Evolutionary conservation across 1,284 basidiomycete species (phyloP), one percentile per base, ranked within the genome.

Genomic region (Coriolopsis trogii): DNA sequence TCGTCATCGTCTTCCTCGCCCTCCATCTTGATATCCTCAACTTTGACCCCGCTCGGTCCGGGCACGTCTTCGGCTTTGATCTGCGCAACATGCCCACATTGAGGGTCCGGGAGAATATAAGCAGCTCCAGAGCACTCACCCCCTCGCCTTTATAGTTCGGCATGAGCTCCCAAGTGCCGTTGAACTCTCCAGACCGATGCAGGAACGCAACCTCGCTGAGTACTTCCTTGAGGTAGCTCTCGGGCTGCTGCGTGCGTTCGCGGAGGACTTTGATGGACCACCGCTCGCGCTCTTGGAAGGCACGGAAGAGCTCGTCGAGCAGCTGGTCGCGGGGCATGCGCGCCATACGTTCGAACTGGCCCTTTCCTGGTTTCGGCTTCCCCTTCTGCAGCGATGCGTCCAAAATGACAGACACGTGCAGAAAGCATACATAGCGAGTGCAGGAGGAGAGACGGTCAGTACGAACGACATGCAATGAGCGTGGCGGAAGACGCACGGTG

Each of bases 251-350:
- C 0, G 91, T 91, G 48, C 84, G 85, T 56, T 89, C 84, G 40
- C 92, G 82, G 45, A 98, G 73, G 15, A 84, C 77, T 58, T 89
- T 88, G 67, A 97, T 85, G 53, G 84, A 78, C 94, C 94, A 98
- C 58, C 87, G 87, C 30, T 89, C 83, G 53, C 84, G 82, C 48
- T 91, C 83, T 51, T 84, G 81, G 75, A 96, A 98, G 7, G 88
- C 75, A 2, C 72, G 66, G 69, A 98, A 96, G 25, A 98, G 80
- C 56, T 89, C 72, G 69, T 98, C 93, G 65, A 94, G 78, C 8
- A 98, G 81, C 65, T 96, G 91, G 73, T 93, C 90, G 53, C 87
- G 82, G 20, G 94, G 91, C 74, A 95, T 88, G 63, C 93, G 87
- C 12, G 93, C 90, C 79, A 92, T 91, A 62, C 93, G 91, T 70